Conservation (phyloP, 2,329 filamentous ascomycete species). For the Neofusicoccum ribis region DNA sequence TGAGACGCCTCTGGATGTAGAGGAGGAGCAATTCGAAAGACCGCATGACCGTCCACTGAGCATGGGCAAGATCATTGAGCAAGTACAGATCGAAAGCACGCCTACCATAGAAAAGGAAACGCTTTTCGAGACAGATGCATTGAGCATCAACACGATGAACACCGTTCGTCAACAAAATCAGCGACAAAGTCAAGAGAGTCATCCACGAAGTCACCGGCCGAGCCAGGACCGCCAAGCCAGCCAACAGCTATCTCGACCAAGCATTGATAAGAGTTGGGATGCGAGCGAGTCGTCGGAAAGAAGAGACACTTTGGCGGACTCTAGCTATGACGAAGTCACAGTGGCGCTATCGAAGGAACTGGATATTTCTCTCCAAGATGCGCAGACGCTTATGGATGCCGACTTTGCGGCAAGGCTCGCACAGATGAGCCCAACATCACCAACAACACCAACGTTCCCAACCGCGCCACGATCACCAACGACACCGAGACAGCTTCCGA, state of each 20-base stretch:
- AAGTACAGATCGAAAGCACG: constrained; percentile 47
- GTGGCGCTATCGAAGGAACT: constrained; percentile 11
- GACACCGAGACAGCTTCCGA: constrained; percentile 6
- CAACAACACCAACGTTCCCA: not conserved
- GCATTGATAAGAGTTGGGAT: not conserved
- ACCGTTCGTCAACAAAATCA: not conserved
- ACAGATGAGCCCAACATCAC: constrained; percentile 12
- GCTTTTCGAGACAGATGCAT: not conserved
- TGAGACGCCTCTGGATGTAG: constrained; percentile 44
- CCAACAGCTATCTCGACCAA: not conserved
- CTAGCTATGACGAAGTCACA: not conserved
- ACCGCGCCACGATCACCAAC: not conserved
- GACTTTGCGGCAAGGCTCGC: constrained; percentile 14
- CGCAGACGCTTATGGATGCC: constrained; percentile 12
- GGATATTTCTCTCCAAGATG: constrained; percentile 7
- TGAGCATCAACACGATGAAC: constrained; percentile 6
- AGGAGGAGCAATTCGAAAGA: constrained; percentile 49
- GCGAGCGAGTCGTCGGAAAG: not conserved
- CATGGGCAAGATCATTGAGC: constrained; percentile 45
- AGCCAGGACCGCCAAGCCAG: not conserved
- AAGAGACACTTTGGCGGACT: not conserved
- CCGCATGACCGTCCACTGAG: constrained; percentile 40
- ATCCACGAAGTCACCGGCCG: not conserved
- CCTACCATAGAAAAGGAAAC: constrained; percentile 9
- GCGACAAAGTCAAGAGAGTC: not conserved